Conservation (phyloP, 768 basidiomycete genomes). For the Leccinum barrowsii region DNA sequence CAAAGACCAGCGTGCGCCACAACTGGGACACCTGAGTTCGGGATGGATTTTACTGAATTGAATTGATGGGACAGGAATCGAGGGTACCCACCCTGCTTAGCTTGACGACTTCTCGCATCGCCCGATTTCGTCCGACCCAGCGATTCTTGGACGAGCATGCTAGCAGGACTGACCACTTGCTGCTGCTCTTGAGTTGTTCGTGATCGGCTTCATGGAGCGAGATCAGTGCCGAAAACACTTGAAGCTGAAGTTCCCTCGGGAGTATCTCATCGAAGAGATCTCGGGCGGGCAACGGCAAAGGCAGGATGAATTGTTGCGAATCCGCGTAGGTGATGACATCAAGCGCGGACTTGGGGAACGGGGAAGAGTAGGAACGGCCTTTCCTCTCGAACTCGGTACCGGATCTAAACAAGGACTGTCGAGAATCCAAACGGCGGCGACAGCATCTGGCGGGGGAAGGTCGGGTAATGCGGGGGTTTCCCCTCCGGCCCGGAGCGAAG, state of each 20-base stretch:
- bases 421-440: conserved; percentile 1
- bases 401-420: conserved; percentile 19
- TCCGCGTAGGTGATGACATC: too few species aligned
- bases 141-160: conserved; percentile 59
- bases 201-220: conserved; percentile 59
- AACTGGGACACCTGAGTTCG: conserved; percentile 63
- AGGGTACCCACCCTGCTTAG: conserved; percentile 64
- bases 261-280: conserved; percentile 59
- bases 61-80: conserved; percentile 7
- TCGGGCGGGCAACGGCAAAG: conserved; percentile 41
- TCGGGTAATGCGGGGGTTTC: conserved; percentile 15
- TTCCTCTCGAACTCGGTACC: conserved; percentile 13
- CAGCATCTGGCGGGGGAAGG: background rate
- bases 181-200: conserved; percentile 36
- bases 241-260: conserved; percentile 67
- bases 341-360: too few species aligned
- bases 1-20: conserved; percentile 68
- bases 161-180: conserved; percentile 55
- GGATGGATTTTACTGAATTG: conserved; percentile 11
- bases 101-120: conserved; percentile 73
- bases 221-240: conserved; percentile 54
- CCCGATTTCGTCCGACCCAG: conserved; percentile 76
- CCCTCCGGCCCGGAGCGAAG: conserved; percentile 10
- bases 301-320: conserved; percentile 46
- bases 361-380: conserved; percentile 31